Evolutionary conservation across 2,329 filamentous ascomycete species (phyloP).

Genomic region (Cladosporium sp.): DNA sequence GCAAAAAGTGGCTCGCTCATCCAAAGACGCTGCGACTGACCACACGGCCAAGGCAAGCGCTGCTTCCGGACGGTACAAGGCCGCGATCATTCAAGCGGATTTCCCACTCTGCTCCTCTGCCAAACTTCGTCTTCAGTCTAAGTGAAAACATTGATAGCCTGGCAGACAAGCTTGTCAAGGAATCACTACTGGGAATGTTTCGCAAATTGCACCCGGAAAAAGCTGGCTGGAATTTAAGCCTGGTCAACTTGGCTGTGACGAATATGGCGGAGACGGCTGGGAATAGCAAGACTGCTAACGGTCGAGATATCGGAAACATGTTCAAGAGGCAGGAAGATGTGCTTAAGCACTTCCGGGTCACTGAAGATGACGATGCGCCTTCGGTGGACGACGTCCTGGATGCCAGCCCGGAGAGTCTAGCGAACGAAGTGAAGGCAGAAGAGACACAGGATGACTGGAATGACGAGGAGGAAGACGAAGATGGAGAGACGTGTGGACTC

Average conservation of each 20-base stretch:
- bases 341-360: conserved; percentile 62
- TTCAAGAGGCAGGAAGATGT: conserved; percentile 70
- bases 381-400: not conserved
- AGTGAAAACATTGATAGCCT: conserved; percentile 55
- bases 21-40: conserved; percentile 79
- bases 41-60: conserved; percentile 59
- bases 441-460: conserved; percentile 17
- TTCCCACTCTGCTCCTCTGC: conserved; percentile 71
- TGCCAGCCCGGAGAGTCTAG: too few relatives aligned
- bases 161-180: conserved; percentile 65
- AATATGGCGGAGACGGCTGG: conserved; percentile 64
- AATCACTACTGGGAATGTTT: conserved; percentile 68
- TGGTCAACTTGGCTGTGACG: conserved; percentile 82
- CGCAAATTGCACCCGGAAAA: conserved; percentile 66
- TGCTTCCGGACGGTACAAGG: conserved; percentile 51
- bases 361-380: conserved; percentile 35
- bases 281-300: conserved; percentile 43
- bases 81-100: conserved; percentile 62
- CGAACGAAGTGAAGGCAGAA: not conserved
- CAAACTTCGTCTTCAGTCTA: conserved; percentile 67
- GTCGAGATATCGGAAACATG: conserved; percentile 77
- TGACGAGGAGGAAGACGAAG: conserved; percentile 18
- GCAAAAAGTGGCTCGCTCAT: conserved; percentile 66
- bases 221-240: conserved; percentile 70
- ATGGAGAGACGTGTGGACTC: conserved; percentile 28